Evolutionary conservation across 73 alveolate species (phyloP).

Genomic region (Tetrahymena elliotti): DNA sequence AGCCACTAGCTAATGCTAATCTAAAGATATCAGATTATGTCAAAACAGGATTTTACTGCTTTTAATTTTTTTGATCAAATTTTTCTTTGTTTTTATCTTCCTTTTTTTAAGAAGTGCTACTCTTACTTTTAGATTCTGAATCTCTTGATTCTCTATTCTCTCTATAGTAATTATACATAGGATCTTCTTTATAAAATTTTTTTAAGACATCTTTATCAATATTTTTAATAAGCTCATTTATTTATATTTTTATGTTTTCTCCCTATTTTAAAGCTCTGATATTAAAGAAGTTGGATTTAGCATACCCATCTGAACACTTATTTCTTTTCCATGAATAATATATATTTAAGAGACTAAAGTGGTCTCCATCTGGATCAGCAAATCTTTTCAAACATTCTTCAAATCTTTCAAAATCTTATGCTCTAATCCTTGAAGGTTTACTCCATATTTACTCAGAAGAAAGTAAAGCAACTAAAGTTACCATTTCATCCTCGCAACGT

Average conservation of each 20-base stretch:
- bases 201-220: conserved; percentile 3
- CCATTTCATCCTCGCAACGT: conserved; percentile 34
- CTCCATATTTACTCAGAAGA: conserved; percentile 83
- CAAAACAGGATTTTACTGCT: background rate
- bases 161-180: conserved; percentile 7
- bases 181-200: conserved; percentile 16
- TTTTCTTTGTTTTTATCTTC: background rate
- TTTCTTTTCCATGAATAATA: conserved; percentile 20
- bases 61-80: background rate
- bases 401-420: conserved; percentile 24
- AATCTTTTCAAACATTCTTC: background rate
- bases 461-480: conserved; percentile 65
- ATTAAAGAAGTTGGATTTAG: conserved; percentile 18
- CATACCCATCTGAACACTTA: conserved; percentile 7
- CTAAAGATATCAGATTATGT: background rate
- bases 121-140: background rate
- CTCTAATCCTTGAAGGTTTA: conserved; percentile 63
- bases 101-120: background rate
- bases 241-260: conserved; percentile 20
- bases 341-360: conserved; percentile 18
- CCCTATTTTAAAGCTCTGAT: conserved; percentile 18
- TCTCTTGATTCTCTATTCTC: conserved; percentile 3
- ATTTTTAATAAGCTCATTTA: background rate
- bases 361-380: conserved; percentile 40
- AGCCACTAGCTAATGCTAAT: conserved; percentile 36